Conservation (phyloP, 306 rosid genomes). For the Lagenaria siceraria region DNA sequence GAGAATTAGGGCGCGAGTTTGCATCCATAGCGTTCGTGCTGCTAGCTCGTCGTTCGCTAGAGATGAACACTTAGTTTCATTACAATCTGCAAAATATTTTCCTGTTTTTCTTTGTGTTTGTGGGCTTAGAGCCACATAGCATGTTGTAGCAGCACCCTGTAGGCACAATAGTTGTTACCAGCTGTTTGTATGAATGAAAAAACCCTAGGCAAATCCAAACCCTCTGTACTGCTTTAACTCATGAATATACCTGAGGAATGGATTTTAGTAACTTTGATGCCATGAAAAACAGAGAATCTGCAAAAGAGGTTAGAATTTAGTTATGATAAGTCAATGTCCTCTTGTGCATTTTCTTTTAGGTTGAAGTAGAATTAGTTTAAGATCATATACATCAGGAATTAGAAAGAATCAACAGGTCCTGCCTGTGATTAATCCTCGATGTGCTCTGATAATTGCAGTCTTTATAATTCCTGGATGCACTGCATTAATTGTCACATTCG, state of each 20-base stretch:
- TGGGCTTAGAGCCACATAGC: slow-evolving; percentile 73
- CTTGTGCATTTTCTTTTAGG: neutral
- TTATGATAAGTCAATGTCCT: neutral
- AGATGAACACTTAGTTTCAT: slow-evolving; percentile 54
- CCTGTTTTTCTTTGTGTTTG: slow-evolving; percentile 56
- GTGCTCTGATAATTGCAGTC: slow-evolving; percentile 77
- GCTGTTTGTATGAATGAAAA: neutral
- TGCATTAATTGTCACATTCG: slow-evolving; percentile 71
- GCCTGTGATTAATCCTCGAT: slow-evolving; percentile 69
- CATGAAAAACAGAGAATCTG: slow-evolving; percentile 78
- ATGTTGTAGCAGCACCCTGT: slow-evolving; percentile 84
- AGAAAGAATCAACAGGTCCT: neutral
- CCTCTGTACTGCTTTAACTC: neutral
- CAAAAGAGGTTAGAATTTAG: slow-evolving; percentile 5
- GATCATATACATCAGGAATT: neutral
- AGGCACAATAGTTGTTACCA: neutral
- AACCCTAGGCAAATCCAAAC: neutral
- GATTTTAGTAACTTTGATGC: slow-evolving; percentile 79
- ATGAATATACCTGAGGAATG: slow-evolving; percentile 48
- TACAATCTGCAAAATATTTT: slow-evolving; percentile 73
- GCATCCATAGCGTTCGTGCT: slow-evolving; percentile 62
- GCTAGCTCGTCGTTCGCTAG: slow-evolving; percentile 67
- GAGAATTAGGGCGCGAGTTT: slow-evolving; percentile 45
- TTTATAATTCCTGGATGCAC: slow-evolving; percentile 88
- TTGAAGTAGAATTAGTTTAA: neutral